Percentiles rank a stretch among this genome's conserved stretches.
phyloP scores from a whole-genome alignment of 2,329 filamentous ascomycete species.

The Monilinia laxa region DNA sequence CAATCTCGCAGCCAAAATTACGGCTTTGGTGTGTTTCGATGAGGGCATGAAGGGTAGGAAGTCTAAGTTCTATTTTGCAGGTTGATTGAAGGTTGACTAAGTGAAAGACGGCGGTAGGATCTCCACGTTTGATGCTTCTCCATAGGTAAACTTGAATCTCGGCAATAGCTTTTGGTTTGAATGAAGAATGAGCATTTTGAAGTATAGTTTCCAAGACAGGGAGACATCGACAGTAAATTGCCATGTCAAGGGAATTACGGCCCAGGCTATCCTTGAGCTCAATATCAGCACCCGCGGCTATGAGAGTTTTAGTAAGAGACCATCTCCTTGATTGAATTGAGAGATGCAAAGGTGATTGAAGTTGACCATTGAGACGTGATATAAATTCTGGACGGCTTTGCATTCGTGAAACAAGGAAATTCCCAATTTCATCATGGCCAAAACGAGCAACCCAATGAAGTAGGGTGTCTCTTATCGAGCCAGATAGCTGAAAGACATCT shows the following conservation, averaged over 20 bases:
- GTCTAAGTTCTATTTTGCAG: background rate
- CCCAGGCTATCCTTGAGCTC: background rate
- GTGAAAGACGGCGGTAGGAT: background rate
- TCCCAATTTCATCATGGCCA: conserved; percentile 15
- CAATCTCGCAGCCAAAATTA: background rate
- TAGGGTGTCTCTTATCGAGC: background rate
- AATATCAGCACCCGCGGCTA: conserved; percentile 7
- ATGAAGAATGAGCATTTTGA: too few relatives aligned
- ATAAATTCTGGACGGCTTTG: conserved; percentile 2
- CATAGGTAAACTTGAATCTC: conserved; percentile 7
- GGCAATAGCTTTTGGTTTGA: background rate
- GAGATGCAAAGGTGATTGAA: conserved; percentile 10
- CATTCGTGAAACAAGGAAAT: conserved; percentile 16
- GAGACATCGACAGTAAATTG: background rate
- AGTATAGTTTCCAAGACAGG: conserved; percentile 6
- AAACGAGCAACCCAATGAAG: conserved; percentile 15
- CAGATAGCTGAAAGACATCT: background rate
- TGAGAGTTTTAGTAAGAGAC: background rate
- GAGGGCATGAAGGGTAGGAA: conserved; percentile 14
- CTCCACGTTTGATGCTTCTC: background rate
- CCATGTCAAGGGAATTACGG: conserved; percentile 3
- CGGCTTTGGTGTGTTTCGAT: conserved; percentile 2
- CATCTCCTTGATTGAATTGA: background rate
- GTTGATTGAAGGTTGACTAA: background rate
- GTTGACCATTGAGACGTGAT: background rate